Conservation (phyloP, 257 asterid species). For the Solanum pinnatisectum region DNA sequence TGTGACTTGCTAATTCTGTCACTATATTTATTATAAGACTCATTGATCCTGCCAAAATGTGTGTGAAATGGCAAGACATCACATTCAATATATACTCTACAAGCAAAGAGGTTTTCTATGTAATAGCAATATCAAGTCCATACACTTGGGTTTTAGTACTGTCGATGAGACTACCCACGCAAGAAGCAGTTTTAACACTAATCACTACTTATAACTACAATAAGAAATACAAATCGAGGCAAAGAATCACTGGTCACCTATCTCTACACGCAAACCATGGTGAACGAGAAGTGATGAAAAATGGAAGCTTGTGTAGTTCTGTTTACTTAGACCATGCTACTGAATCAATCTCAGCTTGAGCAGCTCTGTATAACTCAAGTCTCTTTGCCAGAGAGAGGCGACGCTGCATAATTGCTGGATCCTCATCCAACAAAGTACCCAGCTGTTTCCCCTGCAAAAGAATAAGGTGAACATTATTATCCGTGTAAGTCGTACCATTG, state of each 20-base stretch:
- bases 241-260: slow-evolving; percentile 10
- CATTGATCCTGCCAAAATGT: neutral
- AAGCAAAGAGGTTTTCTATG: neutral
- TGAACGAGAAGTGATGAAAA: neutral
- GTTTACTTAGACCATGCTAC: slow-evolving; percentile 64
- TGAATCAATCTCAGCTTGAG: slow-evolving; percentile 62
- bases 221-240: neutral
- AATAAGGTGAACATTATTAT: neutral
- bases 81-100: neutral
- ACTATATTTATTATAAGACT: neutral
- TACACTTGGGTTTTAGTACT: neutral
- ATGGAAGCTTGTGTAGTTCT: neutral
- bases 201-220: neutral
- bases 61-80: neutral
- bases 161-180: neutral
- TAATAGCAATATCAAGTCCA: neutral
- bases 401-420: slow-evolving; percentile 67
- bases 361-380: slow-evolving; percentile 62
- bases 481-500: neutral
- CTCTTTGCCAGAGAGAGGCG: slow-evolving; percentile 57
- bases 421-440: slow-evolving; percentile 63
- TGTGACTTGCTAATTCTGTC: neutral
- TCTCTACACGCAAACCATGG: neutral
- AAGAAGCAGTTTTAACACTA: neutral
- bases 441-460: slow-evolving; percentile 39